Evolutionary conservation across 352 stramenopile species (phyloP).

Genomic region (Pythium dissotocum): DNA sequence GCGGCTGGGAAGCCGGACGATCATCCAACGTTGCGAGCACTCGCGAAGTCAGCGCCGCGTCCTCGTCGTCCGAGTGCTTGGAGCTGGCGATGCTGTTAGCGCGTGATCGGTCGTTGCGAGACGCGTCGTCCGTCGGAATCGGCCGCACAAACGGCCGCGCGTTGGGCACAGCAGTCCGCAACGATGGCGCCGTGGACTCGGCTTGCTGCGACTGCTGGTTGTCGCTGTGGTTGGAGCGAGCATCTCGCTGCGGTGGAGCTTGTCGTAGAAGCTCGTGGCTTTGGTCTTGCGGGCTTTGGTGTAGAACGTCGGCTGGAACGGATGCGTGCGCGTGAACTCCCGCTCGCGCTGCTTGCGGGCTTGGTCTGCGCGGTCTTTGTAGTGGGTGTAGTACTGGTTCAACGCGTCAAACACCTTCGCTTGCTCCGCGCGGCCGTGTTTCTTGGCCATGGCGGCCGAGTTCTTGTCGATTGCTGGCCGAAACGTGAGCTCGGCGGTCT

Average conservation of each 20-base stretch:
- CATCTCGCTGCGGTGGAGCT: conserved; percentile 36
- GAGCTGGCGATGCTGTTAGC: conserved; percentile 41
- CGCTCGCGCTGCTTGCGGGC: conserved; percentile 51
- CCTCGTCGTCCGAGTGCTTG: conserved; percentile 44
- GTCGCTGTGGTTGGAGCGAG: conserved; percentile 3
- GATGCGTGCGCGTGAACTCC: conserved; percentile 57
- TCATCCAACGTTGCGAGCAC: conserved; percentile 54
- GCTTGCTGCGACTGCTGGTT: conserved; percentile 21
- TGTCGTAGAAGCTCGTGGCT: conserved; percentile 54
- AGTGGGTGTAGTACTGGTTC: conserved; percentile 77
- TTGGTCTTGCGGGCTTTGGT: conserved; percentile 45
- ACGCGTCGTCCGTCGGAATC: conserved; percentile 37
- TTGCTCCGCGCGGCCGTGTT: conserved; percentile 55
- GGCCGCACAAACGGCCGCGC: conserved; percentile 62
- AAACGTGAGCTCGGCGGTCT: conserved; percentile 68
- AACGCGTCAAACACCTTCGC: conserved; percentile 69
- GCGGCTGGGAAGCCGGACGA: background rate
- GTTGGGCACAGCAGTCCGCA: conserved; percentile 55
- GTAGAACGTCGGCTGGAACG: conserved; percentile 62
- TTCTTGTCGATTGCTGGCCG: conserved; percentile 69
- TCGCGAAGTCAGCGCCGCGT: conserved; percentile 53
- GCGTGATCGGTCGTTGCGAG: conserved; percentile 16
- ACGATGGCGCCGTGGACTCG: conserved; percentile 28
- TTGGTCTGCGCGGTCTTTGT: conserved; percentile 57
- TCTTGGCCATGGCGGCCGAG: conserved; percentile 56